Evolutionary conservation across 768 basidiomycete species (phyloP).

Genomic region (Trametes coccinea): DNA sequence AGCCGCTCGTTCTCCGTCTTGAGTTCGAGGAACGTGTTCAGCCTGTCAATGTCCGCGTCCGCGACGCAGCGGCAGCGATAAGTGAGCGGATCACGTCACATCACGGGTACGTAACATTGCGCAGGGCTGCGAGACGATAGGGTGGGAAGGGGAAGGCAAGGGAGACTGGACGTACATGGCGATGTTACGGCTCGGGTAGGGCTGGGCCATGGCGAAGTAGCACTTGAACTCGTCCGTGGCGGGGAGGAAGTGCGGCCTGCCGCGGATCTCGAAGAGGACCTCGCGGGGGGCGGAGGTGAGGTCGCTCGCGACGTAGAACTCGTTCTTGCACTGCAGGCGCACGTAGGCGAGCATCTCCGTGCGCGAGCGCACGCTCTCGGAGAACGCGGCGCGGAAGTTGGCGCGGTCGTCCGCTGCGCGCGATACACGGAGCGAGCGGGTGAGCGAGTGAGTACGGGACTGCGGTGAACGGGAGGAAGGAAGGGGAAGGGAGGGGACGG

Average conservation of each 20-base stretch:
- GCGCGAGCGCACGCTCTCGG: constrained; percentile 51
- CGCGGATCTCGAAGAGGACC: constrained; percentile 71
- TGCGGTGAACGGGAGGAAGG: not conserved
- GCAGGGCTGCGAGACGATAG: not conserved
- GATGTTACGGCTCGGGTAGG: constrained; percentile 72
- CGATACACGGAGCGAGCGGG: not conserved
- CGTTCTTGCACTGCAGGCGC: constrained; percentile 55
- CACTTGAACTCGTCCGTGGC: constrained; percentile 49
- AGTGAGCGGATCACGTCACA: not conserved
- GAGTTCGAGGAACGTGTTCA: constrained; percentile 76
- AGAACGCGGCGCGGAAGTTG: constrained; percentile 48
- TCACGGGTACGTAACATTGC: not conserved
- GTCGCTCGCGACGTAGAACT: constrained; percentile 30
- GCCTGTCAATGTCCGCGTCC: constrained; percentile 39
- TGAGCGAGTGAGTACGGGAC: not conserved
- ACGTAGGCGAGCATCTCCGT: constrained; percentile 57
- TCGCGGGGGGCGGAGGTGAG: constrained; percentile 35
- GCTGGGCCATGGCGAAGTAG: constrained; percentile 74
- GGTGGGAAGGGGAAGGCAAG: not conserved
- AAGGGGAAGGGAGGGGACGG: constrained; percentile 25
- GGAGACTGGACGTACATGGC: constrained; percentile 51
- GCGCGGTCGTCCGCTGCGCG: constrained; percentile 56
- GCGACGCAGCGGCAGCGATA: not conserved
- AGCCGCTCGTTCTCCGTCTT: constrained; percentile 87
- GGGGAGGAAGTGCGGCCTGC: constrained; percentile 54